A percentile compares a stretch with the other conserved stretches of the same genome.
Evolutionary conservation across 2,329 filamentous ascomycete genomes (phyloP).

Genomic region (Chaetomiaceae sp.): DNA sequence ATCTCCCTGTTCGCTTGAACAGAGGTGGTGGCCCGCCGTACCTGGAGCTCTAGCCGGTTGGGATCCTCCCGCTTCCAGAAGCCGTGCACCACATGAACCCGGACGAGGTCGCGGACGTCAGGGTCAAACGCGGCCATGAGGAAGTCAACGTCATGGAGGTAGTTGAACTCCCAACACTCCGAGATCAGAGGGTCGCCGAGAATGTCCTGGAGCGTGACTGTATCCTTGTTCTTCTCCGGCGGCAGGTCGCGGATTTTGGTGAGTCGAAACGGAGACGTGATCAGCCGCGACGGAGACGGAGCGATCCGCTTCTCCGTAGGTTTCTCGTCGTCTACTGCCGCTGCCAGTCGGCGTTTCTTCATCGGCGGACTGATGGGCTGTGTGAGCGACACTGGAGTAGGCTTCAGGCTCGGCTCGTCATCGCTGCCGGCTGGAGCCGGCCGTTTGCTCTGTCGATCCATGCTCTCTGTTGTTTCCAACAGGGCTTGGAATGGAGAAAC

Average conservation of each 20-base stretch:
- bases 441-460: conserved; percentile 6
- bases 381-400: conserved; percentile 28
- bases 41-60: conserved; percentile 51
- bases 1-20: neutral
- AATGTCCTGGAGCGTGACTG: conserved; percentile 60
- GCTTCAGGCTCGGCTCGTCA: conserved; percentile 1
- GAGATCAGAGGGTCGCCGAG: conserved; percentile 68
- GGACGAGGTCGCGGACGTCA: conserved; percentile 42
- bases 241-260: conserved; percentile 63
- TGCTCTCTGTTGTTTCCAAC: neutral
- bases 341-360: conserved; percentile 15
- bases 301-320: neutral
- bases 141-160: conserved; percentile 54
- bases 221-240: conserved; percentile 53
- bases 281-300: conserved; percentile 6
- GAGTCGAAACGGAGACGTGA: conserved; percentile 64
- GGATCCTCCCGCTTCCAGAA: conserved; percentile 62
- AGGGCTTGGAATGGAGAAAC: neutral
- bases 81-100: conserved; percentile 53
- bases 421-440: neutral
- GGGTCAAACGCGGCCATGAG: conserved; percentile 48
- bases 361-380: conserved; percentile 39
- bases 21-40: conserved; percentile 30
- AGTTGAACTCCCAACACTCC: conserved; percentile 68
- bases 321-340: neutral